These are phyloP conservation scores for Tephrocybe sp. DNA, from an alignment of 768 basidiomycete genomes.

Conservation along the genomic window DNA sequence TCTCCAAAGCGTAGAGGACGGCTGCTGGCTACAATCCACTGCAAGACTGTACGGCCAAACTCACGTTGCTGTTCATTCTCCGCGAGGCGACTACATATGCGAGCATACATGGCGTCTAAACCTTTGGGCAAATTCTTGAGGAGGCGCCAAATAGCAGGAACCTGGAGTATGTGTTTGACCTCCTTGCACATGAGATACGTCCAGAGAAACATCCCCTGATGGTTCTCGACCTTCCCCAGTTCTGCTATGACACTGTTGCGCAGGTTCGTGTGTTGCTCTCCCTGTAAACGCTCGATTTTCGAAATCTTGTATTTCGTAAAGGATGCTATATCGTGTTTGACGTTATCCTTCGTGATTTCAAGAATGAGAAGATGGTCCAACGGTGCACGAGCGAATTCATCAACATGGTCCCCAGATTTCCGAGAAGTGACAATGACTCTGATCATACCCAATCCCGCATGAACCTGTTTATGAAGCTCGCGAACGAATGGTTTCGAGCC, in stretches of 20 bases:
- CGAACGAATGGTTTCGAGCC: neutral
- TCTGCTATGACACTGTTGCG: neutral
- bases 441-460: neutral
- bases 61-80: neutral
- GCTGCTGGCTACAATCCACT: neutral
- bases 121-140: slow-evolving; percentile 2
- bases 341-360: neutral
- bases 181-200: slow-evolving; percentile 3
- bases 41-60: neutral
- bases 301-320: neutral
- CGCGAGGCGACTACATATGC: neutral
- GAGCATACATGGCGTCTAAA: neutral
- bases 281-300: neutral
- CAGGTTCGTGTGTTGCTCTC: neutral
- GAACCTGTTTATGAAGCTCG: neutral
- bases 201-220: slow-evolving; percentile 9
- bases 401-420: neutral
- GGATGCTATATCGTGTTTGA: neutral
- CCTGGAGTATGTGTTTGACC: neutral
- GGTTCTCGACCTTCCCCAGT: neutral
- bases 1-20: neutral
- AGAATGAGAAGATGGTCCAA: neutral
- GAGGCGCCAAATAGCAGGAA: neutral
- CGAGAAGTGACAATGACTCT: neutral
- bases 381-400: neutral